Conservation (phyloP, 1,139 yeast genomes). For the Geotrichum restrictum region DNA sequence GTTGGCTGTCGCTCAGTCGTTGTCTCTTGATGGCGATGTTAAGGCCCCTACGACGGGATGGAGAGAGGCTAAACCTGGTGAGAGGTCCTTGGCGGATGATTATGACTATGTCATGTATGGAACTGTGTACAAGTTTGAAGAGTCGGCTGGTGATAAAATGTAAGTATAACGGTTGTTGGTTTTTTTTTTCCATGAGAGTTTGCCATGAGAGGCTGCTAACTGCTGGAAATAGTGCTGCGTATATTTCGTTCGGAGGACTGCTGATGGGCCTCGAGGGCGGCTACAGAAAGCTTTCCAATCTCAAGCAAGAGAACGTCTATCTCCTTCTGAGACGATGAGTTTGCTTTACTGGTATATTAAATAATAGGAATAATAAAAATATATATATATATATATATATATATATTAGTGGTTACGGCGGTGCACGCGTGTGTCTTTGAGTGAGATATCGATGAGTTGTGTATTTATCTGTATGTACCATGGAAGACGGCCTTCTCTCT, state of each 20-base stretch:
- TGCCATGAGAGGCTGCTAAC: background rate
- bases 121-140: slow-evolving; percentile 94
- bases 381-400: no score
- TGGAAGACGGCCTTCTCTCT: no score
- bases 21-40: slow-evolving; percentile 58
- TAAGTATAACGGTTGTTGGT: no score
- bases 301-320: slow-evolving; percentile 93
- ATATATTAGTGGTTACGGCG: no score
- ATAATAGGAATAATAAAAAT: background rate
- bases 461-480: no score
- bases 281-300: slow-evolving; percentile 78
- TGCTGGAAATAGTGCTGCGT: background rate
- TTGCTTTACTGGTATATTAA: background rate
- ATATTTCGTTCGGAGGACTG: slow-evolving; percentile 77
- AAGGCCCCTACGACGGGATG: slow-evolving; percentile 64
- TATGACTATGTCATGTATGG: slow-evolving; percentile 99
- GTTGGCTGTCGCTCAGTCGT: slow-evolving; percentile 77
- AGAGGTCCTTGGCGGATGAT: slow-evolving; percentile 86
- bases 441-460: no score
- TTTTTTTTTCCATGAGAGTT: background rate
- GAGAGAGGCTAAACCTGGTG: slow-evolving; percentile 81
- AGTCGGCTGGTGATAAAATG: slow-evolving; percentile 60
- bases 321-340: slow-evolving; percentile 69
- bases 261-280: slow-evolving; percentile 93
- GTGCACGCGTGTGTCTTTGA: no score